These are phyloP conservation scores for Quillaja saponaria DNA, from an alignment of 306 rosid species.

Conservation along the genomic window DNA sequence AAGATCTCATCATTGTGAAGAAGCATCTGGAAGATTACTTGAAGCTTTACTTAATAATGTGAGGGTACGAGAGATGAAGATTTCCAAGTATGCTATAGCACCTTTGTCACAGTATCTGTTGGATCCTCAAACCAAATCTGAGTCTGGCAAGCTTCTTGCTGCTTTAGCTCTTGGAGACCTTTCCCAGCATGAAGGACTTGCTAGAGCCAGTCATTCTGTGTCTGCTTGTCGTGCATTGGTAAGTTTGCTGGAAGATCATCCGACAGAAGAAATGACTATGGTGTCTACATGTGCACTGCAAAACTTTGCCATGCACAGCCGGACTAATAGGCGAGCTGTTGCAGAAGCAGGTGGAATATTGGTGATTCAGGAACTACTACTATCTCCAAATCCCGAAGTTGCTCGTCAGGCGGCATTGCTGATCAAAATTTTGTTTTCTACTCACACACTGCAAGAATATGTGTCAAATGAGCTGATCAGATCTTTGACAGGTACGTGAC, in stretches of 20 bases:
- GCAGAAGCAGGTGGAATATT: slow-evolving; percentile 98
- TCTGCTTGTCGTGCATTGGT: slow-evolving; percentile 94
- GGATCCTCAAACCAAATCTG: slow-evolving; percentile 86
- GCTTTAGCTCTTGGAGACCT: slow-evolving; percentile 90
- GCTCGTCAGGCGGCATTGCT: slow-evolving; percentile 85
- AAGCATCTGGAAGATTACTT: slow-evolving; percentile 79
- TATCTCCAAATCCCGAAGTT: slow-evolving; percentile 74
- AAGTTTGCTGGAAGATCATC: slow-evolving; percentile 93
- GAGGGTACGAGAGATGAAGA: slow-evolving; percentile 88
- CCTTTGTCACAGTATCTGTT: slow-evolving; percentile 91
- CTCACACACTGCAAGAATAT: slow-evolving; percentile 92
- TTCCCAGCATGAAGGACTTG: slow-evolving; percentile 87
- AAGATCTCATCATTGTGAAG: slow-evolving; percentile 96
- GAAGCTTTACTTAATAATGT: slow-evolving; percentile 89
- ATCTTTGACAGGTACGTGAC: slow-evolving; percentile 74
- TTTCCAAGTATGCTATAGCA: slow-evolving; percentile 83
- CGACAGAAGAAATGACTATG: slow-evolving; percentile 93
- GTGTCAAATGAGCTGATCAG: slow-evolving; percentile 96
- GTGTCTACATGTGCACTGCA: slow-evolving; percentile 95
- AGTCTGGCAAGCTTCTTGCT: slow-evolving; percentile 86
- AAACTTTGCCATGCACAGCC: slow-evolving; percentile 93
- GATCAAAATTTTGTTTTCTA: slow-evolving; percentile 85
- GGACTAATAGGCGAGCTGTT: slow-evolving; percentile 95
- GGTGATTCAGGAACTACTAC: slow-evolving; percentile 89
- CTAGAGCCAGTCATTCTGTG: slow-evolving; percentile 80